phyloP scores from a whole-genome alignment of 2,329 filamentous ascomycete genomes.

The Diaporthe citrichinensis region DNA sequence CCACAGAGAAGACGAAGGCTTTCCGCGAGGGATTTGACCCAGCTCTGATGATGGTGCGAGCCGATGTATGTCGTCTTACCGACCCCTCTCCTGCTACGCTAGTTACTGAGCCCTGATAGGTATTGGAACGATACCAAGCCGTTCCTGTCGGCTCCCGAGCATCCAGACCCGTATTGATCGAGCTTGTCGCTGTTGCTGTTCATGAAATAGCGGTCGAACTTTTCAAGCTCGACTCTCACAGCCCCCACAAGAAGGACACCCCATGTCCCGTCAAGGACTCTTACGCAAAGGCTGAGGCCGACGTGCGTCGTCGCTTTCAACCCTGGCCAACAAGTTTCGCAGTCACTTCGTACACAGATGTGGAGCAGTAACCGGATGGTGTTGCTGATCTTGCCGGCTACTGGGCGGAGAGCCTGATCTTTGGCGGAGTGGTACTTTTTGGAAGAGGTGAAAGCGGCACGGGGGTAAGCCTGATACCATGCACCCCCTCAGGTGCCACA shows the following conservation, averaged over 20 bases:
- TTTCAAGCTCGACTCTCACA: constrained; percentile 3
- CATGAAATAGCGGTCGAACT: constrained; percentile 6
- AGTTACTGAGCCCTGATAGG: background rate
- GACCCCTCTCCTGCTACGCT: background rate
- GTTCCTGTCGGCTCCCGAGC: background rate
- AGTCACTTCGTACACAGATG: constrained; percentile 46
- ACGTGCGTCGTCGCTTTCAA: background rate
- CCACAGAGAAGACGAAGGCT: background rate
- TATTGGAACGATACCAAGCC: background rate
- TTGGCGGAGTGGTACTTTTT: constrained; percentile 48
- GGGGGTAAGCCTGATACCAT: background rate
- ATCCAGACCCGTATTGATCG: background rate
- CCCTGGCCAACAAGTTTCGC: constrained; percentile 45
- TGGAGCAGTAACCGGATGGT: constrained; percentile 50
- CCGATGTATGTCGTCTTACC: background rate
- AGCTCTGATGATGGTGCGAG: background rate
- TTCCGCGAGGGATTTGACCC: background rate
- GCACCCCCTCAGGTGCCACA: background rate
- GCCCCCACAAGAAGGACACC: background rate
- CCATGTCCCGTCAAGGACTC: constrained; percentile 16
- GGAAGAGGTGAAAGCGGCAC: constrained; percentile 30
- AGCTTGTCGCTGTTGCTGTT: background rate
- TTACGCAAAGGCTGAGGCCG: constrained; percentile 36
- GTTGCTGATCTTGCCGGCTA: constrained; percentile 49
- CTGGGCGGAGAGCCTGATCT: constrained; percentile 49